Conservation (phyloP, 2,329 filamentous ascomycete species). For the Leptodontidium sp. region DNA sequence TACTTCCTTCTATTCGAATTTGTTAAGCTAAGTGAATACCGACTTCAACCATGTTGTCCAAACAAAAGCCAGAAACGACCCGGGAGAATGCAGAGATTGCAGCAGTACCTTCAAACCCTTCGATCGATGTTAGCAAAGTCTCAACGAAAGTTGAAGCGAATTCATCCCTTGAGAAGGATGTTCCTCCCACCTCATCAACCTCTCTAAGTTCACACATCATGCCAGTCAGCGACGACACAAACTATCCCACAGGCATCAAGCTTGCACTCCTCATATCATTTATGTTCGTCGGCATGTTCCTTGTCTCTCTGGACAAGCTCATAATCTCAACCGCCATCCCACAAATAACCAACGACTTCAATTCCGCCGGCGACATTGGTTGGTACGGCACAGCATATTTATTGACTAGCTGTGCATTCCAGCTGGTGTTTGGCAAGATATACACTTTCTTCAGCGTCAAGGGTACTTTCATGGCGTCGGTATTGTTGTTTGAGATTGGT, state of each 20-base stretch:
- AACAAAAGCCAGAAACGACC: no score
- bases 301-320: conserved; percentile 25
- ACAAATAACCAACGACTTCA: conserved; percentile 48
- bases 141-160: no score
- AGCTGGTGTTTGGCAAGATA: conserved; percentile 35
- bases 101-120: no score
- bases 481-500: conserved; percentile 41
- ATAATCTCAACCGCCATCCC: conserved; percentile 38
- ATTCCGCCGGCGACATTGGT: conserved; percentile 48
- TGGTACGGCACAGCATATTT: conserved; percentile 49
- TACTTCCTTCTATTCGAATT: no score
- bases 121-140: no score
- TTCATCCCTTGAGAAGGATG: no score
- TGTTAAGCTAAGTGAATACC: no score
- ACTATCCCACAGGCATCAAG: conserved; percentile 27
- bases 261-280: conserved; percentile 28
- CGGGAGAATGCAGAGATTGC: no score
- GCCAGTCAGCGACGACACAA: background rate
- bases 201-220: no score
- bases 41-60: no score
- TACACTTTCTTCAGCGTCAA: conserved; percentile 39
- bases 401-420: conserved; percentile 34
- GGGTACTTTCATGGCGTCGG: conserved; percentile 30
- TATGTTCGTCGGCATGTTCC: conserved; percentile 29
- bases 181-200: no score